Percentiles rank a stretch among this genome's conserved stretches.
phyloP scores from a whole-genome alignment of 805 yeast genomes.

The Brettanomyces custersianus region DNA sequence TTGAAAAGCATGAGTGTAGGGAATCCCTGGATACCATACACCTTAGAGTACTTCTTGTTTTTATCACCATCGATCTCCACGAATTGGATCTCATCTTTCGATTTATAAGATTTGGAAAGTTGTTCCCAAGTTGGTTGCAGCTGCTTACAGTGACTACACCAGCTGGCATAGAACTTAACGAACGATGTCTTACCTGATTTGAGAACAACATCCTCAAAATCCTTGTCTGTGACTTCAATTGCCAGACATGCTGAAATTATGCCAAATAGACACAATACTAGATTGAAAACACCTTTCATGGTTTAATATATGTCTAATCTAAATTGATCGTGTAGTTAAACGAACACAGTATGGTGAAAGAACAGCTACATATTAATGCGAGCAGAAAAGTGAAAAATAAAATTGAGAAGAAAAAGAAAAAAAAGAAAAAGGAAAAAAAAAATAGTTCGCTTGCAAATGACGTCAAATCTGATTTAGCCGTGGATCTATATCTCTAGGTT shows the following conservation, averaged over 20 bases:
- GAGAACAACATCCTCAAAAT: slow-evolving; percentile 46
- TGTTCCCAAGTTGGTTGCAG: slow-evolving; percentile 41
- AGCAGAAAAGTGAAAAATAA: not conserved
- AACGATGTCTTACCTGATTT: slow-evolving; percentile 63
- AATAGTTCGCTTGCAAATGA: no score
- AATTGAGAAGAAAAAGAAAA: no score
- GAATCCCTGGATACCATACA: slow-evolving; percentile 48
- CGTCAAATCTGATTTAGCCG: no score
- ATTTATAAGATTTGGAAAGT: slow-evolving; percentile 15
- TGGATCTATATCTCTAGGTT: no score
- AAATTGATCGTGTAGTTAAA: no score
- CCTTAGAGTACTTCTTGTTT: slow-evolving; percentile 39
- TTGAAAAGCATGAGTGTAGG: slow-evolving; percentile 57
- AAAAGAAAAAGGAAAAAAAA: no score
- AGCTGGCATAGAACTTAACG: slow-evolving; percentile 66
- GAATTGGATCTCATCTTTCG: slow-evolving; percentile 18
- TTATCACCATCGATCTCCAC: slow-evolving; percentile 53
- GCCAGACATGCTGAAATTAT: slow-evolving; percentile 22
- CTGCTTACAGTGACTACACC: slow-evolving; percentile 65
- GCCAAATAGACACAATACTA: slow-evolving; percentile 4
- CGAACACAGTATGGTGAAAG: not conserved
- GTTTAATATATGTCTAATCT: no score
- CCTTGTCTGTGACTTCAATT: slow-evolving; percentile 36
- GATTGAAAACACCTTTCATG: not conserved
- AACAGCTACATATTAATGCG: not conserved